phyloP scores from a whole-genome alignment of 495 filamentous ascomycete genomes.

The Cercophora sp. region DNA sequence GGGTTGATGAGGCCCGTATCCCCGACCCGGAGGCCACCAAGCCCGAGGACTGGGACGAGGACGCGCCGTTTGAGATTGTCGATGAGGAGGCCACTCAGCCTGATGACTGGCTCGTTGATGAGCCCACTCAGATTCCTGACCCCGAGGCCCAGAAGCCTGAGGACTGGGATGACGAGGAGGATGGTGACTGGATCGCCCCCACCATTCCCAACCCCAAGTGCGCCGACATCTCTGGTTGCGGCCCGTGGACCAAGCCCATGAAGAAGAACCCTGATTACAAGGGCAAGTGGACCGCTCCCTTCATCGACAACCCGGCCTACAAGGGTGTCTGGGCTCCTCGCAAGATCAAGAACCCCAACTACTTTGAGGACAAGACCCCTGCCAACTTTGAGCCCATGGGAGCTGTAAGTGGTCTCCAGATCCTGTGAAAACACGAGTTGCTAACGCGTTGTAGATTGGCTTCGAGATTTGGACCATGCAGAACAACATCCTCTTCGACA shows the following conservation, averaged over 20 bases:
- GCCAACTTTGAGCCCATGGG: slow-evolving; percentile 97
- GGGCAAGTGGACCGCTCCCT: slow-evolving; percentile 94
- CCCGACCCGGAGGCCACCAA: slow-evolving; percentile 90
- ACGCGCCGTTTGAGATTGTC: slow-evolving; percentile 90
- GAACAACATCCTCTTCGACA: slow-evolving; percentile 97
- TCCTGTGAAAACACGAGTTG: background rate
- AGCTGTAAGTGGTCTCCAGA: slow-evolving; percentile 60
- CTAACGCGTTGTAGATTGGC: slow-evolving; percentile 61
- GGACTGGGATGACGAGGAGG: slow-evolving; percentile 99
- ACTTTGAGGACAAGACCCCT: slow-evolving; percentile 96
- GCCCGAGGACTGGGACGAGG: slow-evolving; percentile 99
- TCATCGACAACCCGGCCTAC: slow-evolving; percentile 98
- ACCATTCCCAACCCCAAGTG: slow-evolving; percentile 95
- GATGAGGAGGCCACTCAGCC: slow-evolving; percentile 91
- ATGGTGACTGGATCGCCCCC: slow-evolving; percentile 97
- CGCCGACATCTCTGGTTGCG: slow-evolving; percentile 87
- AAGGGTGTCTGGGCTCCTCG: slow-evolving; percentile 92
- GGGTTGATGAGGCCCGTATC: slow-evolving; percentile 91
- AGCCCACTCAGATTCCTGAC: slow-evolving; percentile 81
- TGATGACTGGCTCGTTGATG: slow-evolving; percentile 93
- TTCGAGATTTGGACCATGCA: slow-evolving; percentile 99
- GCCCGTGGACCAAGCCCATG: slow-evolving; percentile 85
- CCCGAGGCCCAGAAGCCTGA: slow-evolving; percentile 98
- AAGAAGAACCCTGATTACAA: slow-evolving; percentile 97
- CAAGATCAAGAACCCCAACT: slow-evolving; percentile 96